Evolutionary conservation across 257 asterid genomes (phyloP).

Genomic region (Scutellaria barbata): DNA sequence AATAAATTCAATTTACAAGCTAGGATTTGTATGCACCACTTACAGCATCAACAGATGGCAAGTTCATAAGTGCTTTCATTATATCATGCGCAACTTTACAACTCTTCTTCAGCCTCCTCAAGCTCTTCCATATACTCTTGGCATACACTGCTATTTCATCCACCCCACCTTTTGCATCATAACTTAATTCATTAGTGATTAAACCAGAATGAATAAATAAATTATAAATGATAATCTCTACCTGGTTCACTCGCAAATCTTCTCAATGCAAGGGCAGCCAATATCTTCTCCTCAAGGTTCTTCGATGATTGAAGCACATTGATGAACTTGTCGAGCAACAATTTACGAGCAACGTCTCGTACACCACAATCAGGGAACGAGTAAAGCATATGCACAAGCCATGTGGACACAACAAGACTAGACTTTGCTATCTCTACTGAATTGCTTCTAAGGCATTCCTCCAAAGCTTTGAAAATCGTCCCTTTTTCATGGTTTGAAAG

Average conservation of each 20-base stretch:
- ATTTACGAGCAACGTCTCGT: constrained; percentile 67
- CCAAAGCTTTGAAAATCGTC: constrained; percentile 63
- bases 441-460: constrained; percentile 69
- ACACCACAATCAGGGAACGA: constrained; percentile 68
- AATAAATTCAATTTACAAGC: not conserved
- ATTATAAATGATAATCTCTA: constrained; percentile 17
- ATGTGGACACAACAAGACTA: constrained; percentile 66
- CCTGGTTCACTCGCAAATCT: constrained; percentile 70
- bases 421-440: constrained; percentile 73
- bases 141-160: constrained; percentile 62
- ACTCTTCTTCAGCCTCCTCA: constrained; percentile 69
- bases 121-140: constrained; percentile 59
- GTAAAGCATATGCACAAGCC: constrained; percentile 80
- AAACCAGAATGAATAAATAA: not conserved
- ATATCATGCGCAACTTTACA: constrained; percentile 59
- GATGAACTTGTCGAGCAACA: constrained; percentile 72
- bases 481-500: constrained; percentile 79
- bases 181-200: constrained; percentile 22
- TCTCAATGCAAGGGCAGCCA: constrained; percentile 75
- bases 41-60: constrained; percentile 70
- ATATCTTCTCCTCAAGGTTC: constrained; percentile 73
- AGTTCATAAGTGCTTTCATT: constrained; percentile 71
- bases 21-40: constrained; percentile 36
- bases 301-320: constrained; percentile 74
- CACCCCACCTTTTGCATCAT: no score